Percentiles rank a stretch among this genome's conserved stretches.
These are phyloP conservation scores for Panellus pusillus DNA, from an alignment of 768 basidiomycete genomes.

Conservation along the genomic window DNA sequence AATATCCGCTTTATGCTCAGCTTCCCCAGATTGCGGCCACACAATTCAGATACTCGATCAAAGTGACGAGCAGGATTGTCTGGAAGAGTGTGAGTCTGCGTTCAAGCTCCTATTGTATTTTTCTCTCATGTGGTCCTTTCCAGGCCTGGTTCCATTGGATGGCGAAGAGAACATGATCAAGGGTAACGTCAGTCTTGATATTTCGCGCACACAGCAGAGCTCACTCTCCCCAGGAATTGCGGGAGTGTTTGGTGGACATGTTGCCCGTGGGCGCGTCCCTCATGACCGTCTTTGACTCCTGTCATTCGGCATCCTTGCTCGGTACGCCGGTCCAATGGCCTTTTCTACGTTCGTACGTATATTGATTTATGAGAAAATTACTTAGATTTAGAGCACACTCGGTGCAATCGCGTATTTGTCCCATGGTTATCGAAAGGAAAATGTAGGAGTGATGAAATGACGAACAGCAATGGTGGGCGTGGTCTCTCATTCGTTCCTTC, in stretches of 20 bases:
- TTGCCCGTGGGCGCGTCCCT: slow-evolving; percentile 24
- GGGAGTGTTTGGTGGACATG: slow-evolving; percentile 22
- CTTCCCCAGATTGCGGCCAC: slow-evolving; percentile 17
- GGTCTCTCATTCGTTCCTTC: background rate
- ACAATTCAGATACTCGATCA: slow-evolving; percentile 13
- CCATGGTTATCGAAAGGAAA: slow-evolving; percentile 17
- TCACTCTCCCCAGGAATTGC: slow-evolving; percentile 20
- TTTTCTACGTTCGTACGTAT: no score
- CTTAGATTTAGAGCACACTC: slow-evolving; percentile 16
- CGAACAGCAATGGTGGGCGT: slow-evolving; percentile 7
- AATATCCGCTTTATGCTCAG: background rate
- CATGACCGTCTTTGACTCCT: slow-evolving; percentile 20
- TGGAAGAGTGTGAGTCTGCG: slow-evolving; percentile 19
- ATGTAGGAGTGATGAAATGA: slow-evolving; percentile 2
- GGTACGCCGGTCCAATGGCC: slow-evolving; percentile 13
- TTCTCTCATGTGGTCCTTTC: background rate
- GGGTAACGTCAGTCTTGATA: slow-evolving; percentile 5
- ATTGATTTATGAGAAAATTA: background rate
- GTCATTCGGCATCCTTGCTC: slow-evolving; percentile 28
- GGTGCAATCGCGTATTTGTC: slow-evolving; percentile 21
- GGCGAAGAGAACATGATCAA: slow-evolving; percentile 18
- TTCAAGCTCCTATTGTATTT: no score
- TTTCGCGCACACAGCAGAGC: background rate
- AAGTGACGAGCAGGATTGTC: slow-evolving; percentile 6
- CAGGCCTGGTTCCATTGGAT: slow-evolving; percentile 21